These are phyloP conservation scores for Cyclotella kingstonii DNA, from an alignment of 108 stramenopile species.

Conservation along the genomic window DNA sequence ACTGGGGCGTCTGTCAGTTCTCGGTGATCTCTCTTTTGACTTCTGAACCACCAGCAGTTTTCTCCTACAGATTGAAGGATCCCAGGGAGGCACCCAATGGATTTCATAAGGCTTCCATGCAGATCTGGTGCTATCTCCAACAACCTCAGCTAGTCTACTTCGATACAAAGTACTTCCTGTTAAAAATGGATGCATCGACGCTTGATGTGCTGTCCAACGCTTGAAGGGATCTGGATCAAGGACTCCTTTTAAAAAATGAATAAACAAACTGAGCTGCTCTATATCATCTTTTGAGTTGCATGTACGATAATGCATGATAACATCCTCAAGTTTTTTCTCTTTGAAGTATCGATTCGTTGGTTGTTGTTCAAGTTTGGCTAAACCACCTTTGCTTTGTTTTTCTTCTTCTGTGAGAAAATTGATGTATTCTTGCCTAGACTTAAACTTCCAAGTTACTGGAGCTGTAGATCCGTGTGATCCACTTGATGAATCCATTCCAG, in stretches of 20 bases:
- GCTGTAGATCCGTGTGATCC: constrained; percentile 9
- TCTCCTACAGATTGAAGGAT: constrained; percentile 67
- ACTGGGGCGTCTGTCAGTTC: constrained; percentile 11
- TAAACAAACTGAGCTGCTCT: constrained; percentile 60
- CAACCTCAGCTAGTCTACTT: constrained; percentile 15
- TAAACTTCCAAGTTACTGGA: constrained; percentile 59
- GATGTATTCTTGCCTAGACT: constrained; percentile 70
- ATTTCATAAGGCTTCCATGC: constrained; percentile 54
- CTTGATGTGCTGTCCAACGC: constrained; percentile 80
- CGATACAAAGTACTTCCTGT: constrained; percentile 49
- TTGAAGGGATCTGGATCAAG: constrained; percentile 85
- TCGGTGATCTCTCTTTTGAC: constrained; percentile 57
- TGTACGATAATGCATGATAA: constrained; percentile 70
- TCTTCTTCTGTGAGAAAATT: constrained; percentile 65
- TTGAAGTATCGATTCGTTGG: constrained; percentile 83
- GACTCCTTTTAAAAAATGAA: constrained; percentile 77
- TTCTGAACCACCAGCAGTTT: constrained; percentile 58
- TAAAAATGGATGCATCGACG: constrained; percentile 73
- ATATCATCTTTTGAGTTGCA: constrained; percentile 46
- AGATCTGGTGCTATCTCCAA: constrained; percentile 17
- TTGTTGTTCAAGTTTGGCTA: constrained; percentile 71
- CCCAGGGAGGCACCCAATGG: constrained; percentile 78
- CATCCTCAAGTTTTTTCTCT: constrained; percentile 64
- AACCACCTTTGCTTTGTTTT: constrained; percentile 66
- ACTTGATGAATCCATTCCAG: constrained; percentile 1